A percentile compares a stretch with the other conserved stretches of the same genome.
Evolutionary conservation across 768 basidiomycete genomes (phyloP).

Genomic region (Leccinum longicurvipes): DNA sequence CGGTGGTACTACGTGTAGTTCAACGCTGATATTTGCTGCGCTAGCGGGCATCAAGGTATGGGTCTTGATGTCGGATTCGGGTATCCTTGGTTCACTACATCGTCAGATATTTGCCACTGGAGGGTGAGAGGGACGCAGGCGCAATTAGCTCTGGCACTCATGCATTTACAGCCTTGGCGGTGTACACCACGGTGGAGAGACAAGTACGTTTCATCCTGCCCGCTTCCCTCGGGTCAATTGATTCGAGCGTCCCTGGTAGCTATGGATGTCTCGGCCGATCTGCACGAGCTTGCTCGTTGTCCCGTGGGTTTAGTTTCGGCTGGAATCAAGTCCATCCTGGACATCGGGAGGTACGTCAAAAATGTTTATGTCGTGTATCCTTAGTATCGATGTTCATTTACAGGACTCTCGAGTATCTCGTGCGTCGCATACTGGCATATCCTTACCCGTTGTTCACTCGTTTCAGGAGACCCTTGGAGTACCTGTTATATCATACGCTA

Average conservation of each 20-base stretch:
- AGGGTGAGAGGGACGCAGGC: slow-evolving; percentile 52
- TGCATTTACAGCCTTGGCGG: slow-evolving; percentile 61
- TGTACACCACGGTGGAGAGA: slow-evolving; percentile 76
- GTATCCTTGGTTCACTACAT: slow-evolving; percentile 6
- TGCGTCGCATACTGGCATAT: slow-evolving; percentile 26
- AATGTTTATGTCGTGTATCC: background rate
- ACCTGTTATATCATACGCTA: slow-evolving; percentile 77
- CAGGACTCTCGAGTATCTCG: slow-evolving; percentile 80
- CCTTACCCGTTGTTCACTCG: background rate
- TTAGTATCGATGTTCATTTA: slow-evolving; percentile 1
- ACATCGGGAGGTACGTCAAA: slow-evolving; percentile 66
- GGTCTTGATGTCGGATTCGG: background rate
- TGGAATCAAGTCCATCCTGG: slow-evolving; percentile 92
- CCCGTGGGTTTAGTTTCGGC: slow-evolving; percentile 91
- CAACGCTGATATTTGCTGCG: slow-evolving; percentile 71
- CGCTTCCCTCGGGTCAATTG: background rate
- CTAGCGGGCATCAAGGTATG: slow-evolving; percentile 82
- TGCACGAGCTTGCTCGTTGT: slow-evolving; percentile 84
- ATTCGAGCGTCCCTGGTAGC: slow-evolving; percentile 43
- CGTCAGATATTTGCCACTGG: slow-evolving; percentile 85
- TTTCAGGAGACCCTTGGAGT: slow-evolving; percentile 91
- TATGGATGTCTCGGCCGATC: slow-evolving; percentile 93
- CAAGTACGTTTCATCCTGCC: slow-evolving; percentile 39
- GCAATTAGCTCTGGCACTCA: slow-evolving; percentile 1
- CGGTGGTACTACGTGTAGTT: slow-evolving; percentile 80